phyloP scores from a whole-genome alignment of 2,329 filamentous ascomycete genomes.

The Akanthomyces muscarius region DNA sequence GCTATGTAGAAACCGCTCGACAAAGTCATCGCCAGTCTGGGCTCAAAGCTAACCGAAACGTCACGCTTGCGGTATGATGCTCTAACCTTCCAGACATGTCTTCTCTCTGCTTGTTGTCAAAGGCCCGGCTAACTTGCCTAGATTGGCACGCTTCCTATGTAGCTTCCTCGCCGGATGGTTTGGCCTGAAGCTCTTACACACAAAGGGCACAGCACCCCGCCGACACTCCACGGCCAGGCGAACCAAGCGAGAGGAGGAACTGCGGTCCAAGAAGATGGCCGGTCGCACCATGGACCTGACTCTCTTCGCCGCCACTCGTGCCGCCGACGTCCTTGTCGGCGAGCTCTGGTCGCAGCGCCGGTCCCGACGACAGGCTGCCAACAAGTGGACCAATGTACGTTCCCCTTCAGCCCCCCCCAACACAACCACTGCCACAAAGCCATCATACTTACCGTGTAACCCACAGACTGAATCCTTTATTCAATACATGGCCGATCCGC shows the following conservation, averaged over 20 bases:
- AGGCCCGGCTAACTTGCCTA: slow-evolving; percentile 25
- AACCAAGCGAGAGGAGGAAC: background rate
- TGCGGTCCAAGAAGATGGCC: slow-evolving; percentile 37
- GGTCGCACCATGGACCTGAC: slow-evolving; percentile 79
- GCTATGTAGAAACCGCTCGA: slow-evolving; percentile 6
- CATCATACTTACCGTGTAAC: slow-evolving; percentile 7
- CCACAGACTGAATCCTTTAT: slow-evolving; percentile 31
- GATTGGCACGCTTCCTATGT: slow-evolving; percentile 55
- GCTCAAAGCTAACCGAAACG: slow-evolving; percentile 24
- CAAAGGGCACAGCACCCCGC: slow-evolving; percentile 33
- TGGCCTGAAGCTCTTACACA: slow-evolving; percentile 54
- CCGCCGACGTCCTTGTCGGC: slow-evolving; percentile 66
- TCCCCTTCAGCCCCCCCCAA: no score
- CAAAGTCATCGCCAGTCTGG: slow-evolving; percentile 23
- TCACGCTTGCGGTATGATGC: slow-evolving; percentile 26
- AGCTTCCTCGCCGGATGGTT: slow-evolving; percentile 56
- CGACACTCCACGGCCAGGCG: slow-evolving; percentile 26
- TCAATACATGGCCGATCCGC: slow-evolving; percentile 52
- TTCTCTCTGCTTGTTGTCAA: no score
- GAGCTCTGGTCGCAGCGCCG: slow-evolving; percentile 57
- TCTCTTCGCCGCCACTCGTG: slow-evolving; percentile 70
- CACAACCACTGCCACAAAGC: background rate
- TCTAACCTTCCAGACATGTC: background rate
- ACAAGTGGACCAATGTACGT: slow-evolving; percentile 48
- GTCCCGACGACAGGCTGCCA: slow-evolving; percentile 39